Percentiles rank a stretch among this genome's conserved stretches.
phyloP scores from a whole-genome alignment of 2,329 filamentous ascomycete species.

The Trichophyton benhamiae region DNA sequence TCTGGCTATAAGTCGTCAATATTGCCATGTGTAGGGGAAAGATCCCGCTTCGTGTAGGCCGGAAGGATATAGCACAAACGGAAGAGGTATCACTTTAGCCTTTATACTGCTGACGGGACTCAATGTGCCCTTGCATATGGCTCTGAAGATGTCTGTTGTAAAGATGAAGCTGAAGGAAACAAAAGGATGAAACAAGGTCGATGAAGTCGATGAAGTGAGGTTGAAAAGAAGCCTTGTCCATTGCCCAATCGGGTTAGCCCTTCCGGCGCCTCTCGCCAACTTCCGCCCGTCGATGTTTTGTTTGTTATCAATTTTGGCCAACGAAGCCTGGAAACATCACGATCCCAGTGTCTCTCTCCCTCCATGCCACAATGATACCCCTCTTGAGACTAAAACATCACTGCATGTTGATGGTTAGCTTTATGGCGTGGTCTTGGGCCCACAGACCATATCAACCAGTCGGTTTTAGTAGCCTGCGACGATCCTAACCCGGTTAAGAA shows the following conservation, averaged over 20 bases:
- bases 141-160: too few relatives aligned
- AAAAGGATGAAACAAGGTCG: not conserved
- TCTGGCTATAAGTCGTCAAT: not conserved
- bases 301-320: not conserved
- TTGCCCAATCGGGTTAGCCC: not conserved
- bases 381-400: not conserved
- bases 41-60: too few relatives aligned
- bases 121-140: too few relatives aligned
- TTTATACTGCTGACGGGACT: too few relatives aligned
- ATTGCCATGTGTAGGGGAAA: not conserved
- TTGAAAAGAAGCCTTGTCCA: not conserved
- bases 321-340: not conserved
- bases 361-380: too few relatives aligned
- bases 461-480: not conserved
- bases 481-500: not conserved
- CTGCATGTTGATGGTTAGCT: not conserved
- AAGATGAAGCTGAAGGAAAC: not conserved
- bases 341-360: too few relatives aligned
- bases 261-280: not conserved
- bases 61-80: too few relatives aligned
- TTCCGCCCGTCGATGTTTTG: not conserved
- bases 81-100: too few relatives aligned
- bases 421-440: not conserved
- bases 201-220: not conserved
- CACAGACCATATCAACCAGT: not conserved